A percentile compares a stretch with the other conserved stretches of the same genome.
These are phyloP conservation scores for Vitellaria paradoxa DNA, from an alignment of 179 eudicot species.

Conservation along the genomic window DNA sequence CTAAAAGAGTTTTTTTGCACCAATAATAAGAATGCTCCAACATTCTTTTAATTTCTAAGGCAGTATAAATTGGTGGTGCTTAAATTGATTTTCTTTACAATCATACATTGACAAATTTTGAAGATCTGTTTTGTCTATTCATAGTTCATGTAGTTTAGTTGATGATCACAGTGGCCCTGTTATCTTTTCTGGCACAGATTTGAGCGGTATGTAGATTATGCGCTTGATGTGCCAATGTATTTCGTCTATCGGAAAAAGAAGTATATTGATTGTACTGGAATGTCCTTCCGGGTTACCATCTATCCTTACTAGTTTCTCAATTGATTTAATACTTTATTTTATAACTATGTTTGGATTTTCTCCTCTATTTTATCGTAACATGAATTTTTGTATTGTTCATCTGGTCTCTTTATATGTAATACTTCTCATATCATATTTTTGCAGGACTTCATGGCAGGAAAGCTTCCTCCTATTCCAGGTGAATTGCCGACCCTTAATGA, in stretches of 20 bases:
- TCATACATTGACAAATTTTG: neutral
- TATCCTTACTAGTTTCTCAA: slow-evolving; percentile 12
- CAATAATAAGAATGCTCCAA: neutral
- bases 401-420: neutral
- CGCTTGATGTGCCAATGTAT: slow-evolving; percentile 97
- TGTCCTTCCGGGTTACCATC: slow-evolving; percentile 80
- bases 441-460: slow-evolving; percentile 91
- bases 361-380: neutral
- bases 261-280: slow-evolving; percentile 83
- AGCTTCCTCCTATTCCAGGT: slow-evolving; percentile 88
- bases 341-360: neutral
- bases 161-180: neutral
- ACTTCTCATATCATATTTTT: slow-evolving; percentile 10
- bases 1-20: neutral
- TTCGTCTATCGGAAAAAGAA: slow-evolving; percentile 78
- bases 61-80: neutral
- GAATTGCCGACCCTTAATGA: slow-evolving; percentile 86
- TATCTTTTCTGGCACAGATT: slow-evolving; percentile 52
- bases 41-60: neutral
- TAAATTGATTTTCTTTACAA: neutral
- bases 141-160: neutral
- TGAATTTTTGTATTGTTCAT: neutral
- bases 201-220: slow-evolving; percentile 97
- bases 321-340: neutral
- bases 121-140: neutral